phyloP scores from a whole-genome alignment of 2,329 filamentous ascomycete species.

The Aspergillus sp. region DNA sequence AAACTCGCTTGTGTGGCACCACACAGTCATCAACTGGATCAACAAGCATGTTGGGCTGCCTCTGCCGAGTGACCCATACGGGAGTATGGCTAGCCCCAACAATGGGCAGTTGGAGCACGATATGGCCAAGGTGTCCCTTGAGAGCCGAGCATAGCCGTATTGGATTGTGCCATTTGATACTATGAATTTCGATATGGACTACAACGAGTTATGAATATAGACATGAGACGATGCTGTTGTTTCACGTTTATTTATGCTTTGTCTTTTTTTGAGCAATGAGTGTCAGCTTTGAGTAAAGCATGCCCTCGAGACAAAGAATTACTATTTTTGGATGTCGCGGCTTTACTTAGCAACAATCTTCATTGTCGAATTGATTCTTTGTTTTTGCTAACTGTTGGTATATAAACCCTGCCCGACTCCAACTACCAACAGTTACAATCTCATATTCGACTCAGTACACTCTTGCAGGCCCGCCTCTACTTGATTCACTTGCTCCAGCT shows the following conservation, averaged over 20 bases:
- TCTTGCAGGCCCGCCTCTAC: too few species aligned
- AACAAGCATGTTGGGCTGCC: conserved; percentile 49
- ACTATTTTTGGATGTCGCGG: conserved; percentile 3
- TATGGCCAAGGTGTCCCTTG: conserved; percentile 7
- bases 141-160: neutral
- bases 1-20: conserved; percentile 85
- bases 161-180: neutral
- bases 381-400: neutral
- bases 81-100: conserved; percentile 5
- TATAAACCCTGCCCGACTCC: too few species aligned
- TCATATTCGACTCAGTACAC: too few species aligned
- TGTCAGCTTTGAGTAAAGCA: neutral
- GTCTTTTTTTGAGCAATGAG: conserved; percentile 2
- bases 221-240: neutral
- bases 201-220: neutral
- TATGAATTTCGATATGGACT: neutral
- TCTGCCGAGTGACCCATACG: conserved; percentile 29
- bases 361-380: conserved; percentile 1
- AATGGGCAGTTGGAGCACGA: conserved; percentile 5
- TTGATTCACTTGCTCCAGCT: neutral
- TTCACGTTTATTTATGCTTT: conserved; percentile 1
- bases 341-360: conserved; percentile 3
- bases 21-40: conserved; percentile 71
- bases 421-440: too few species aligned
- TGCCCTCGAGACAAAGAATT: conserved; percentile 1